A percentile compares a stretch with the other conserved stretches of the same genome.
These are phyloP conservation scores for Cadophora malorum DNA, from an alignment of 2,329 filamentous ascomycete genomes.

Conservation along the genomic window DNA sequence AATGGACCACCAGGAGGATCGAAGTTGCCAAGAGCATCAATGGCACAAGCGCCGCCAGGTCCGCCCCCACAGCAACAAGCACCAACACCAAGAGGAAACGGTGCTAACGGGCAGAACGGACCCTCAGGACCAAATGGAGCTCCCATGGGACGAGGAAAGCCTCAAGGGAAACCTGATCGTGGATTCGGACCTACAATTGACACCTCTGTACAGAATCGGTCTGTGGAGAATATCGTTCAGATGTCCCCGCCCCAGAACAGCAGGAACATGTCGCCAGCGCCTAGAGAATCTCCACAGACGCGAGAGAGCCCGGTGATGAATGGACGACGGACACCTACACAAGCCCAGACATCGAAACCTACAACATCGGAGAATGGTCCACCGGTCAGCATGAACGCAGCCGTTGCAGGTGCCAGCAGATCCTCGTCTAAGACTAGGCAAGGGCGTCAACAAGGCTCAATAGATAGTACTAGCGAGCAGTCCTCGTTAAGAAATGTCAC, in stretches of 20 bases:
- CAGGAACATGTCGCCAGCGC: conserved; percentile 39
- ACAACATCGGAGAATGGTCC: conserved; percentile 37
- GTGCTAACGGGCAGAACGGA: conserved; percentile 22
- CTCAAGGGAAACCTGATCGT: conserved; percentile 40
- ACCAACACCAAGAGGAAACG: conserved; percentile 54
- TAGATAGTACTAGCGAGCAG: conserved; percentile 70
- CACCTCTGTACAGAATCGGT: conserved; percentile 47
- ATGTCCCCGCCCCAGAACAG: conserved; percentile 47
- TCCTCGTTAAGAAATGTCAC: conserved; percentile 53
- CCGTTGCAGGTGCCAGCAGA: conserved; percentile 38
- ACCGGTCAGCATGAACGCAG: conserved; percentile 36
- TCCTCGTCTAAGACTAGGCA: conserved; percentile 59
- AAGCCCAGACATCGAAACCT: conserved; percentile 51
- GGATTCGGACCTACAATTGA: conserved; percentile 43
- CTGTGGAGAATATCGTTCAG: conserved; percentile 54
- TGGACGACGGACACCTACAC: conserved; percentile 69
- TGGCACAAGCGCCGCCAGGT: conserved; percentile 65
- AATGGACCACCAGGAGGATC: conserved; percentile 58
- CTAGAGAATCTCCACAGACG: conserved; percentile 49
- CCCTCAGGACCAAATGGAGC: conserved; percentile 28
- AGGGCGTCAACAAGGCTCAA: conserved; percentile 66
- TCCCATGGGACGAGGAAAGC: conserved; percentile 35
- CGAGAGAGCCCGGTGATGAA: conserved; percentile 61
- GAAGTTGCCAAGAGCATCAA: conserved; percentile 64
- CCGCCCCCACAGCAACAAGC: conserved; percentile 70